Base-by-base conservation (phyloP, 345 rosid species). In the Melaleuca quinquenervia region DNA sequence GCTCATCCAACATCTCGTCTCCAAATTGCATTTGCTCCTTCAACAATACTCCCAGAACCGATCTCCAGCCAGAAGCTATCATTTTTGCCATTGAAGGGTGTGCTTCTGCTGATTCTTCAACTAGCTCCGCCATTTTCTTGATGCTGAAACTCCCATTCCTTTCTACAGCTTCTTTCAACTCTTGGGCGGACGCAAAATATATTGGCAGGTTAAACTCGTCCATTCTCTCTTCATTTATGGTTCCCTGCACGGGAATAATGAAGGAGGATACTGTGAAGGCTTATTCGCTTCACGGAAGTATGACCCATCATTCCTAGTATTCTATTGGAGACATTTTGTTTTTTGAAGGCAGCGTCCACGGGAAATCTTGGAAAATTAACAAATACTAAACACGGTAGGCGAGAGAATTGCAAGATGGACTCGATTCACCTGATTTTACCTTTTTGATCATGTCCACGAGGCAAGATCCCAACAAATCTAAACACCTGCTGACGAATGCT, bases 361-460 rank as follows among this genome's bases (percentile, higher is more conserved):
- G 60, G 6, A 55, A 55, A 22, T 55, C 60, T 55, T 22, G 27
- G 60, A 55, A 55, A 24, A 55, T 55, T 24, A 11, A 24, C 60
- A 55, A 10, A 55, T 24, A 55, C 24, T 55, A 21, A 21, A 12
- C 0, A 55, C 3, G 12, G 60, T 3, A 22, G n/a, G 0, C 1
- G 10, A 55, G 60, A 22, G 60, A 55, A 22, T 55, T 55, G 13
- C 27, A 24, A 22, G 60, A 3, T 7, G 32, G 18, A n/a, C 70
- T 27, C 18, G 1, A 3, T 18, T 6, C 13, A n/a, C 2, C 13
- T 49, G 32, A 21, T 0, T 0, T 21, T 83, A 36, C 85, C 85
- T 53, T 1, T 26, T 83, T 83, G 36, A 60, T 82, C 86, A 64
- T 84, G 55, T 84, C 86, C 80, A 64, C 22, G 4, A 64, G 48